Base-by-base conservation (phyloP, 495 filamentous ascomycete genomes). In the Neurospora discreta region DNA sequence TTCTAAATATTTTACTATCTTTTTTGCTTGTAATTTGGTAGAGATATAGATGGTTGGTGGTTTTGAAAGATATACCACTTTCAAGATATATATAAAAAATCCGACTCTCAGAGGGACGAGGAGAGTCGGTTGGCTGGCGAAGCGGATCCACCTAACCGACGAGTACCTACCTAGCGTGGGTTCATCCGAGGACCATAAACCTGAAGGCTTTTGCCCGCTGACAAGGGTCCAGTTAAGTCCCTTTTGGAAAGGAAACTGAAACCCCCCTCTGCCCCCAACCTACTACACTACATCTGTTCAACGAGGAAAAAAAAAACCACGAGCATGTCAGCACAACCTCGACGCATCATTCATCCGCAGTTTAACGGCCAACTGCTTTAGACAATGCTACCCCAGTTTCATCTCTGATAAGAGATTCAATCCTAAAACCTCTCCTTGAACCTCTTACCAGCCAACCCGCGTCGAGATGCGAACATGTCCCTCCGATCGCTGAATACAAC, bases 401-500 rank as follows among this genome's bases (percentile, higher is more conserved):
- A 65, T 65, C 52, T 65, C 52, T 36, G 52, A 65, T 65, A 18
- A 65, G 52, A 65, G 26, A 65, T 65, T 33, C 26, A 65, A 33
- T 36, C 52, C 52, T 26, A 18, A 65, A 26, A 65, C 26, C 52
- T 33, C 52, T 33, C 52, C 26, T 16, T 30, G 13, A 65, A 18
- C 15, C 46, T 23, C 15, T 20, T 33, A 60, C 23, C 26, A 18
- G 52, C 52, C 26, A 30, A 65, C 26, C 52, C 26, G 52, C 52
- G 23, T 33, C 52, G 26, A 65, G 26, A 30, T 65, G 52, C 52
- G 52, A 65, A 65, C 40, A 76, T 74, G 72, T 74, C 74, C n/a
- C 77, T 76, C 16, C 71, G 74, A n/a, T 71, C 77, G 52, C 73
- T 80, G 23, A 80, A 77, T 44, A 79, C 75, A 13, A 74, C 68